Base-by-base conservation (phyloP, 2,329 filamentous ascomycete species). In the Myriosclerotinia curreyana region DNA sequence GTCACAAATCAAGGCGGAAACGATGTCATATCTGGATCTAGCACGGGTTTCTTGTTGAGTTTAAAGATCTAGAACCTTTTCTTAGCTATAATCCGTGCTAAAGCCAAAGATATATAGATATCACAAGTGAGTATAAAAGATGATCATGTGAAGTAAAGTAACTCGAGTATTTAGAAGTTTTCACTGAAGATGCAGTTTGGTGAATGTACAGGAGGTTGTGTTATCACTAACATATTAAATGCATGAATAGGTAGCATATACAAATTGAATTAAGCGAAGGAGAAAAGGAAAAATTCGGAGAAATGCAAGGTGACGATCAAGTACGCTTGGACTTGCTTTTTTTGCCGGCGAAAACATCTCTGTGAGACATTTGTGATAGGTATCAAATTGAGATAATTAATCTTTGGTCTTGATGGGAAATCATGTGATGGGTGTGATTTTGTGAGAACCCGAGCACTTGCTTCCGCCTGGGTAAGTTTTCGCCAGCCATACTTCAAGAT, bases 301-400 rank as follows among this genome's bases (percentile, higher is more conserved):
- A 58, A 22, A 58, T 58, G 54, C 20, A 46, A 58, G 40, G 28
- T 48, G 55, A 28, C 55, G 42, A 48, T 7, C 14, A 36, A 22
- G 55, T 22, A 46, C 55, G 42, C 55, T 36, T 46, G 28, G 42
- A 58, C 42, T 46, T 58, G 40, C 54, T 15, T 46, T 40, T 40
- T 17, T 20, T 28, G 15, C 17, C 34, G 25, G 17, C 11, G 38
- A 44, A 44, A 56, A 31, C 17, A n/a, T 44, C 3, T 31, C 2
- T 55, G 9, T 55, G 40, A 56, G 53, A 44, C 53, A 56, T 56
- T 44, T 34, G 22, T 56, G 53, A 56, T 44, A 42, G 25, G 46
- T 48, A 9, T 31, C 28, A 31, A 31, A n/a, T n/a, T n/a, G n/a
- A n/a, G n/a, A n/a, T n/a, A n/a, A 31, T 31, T 31, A 5, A 31